Evolutionary conservation across 257 asterid genomes (phyloP), one percentile per base, ranked within the genome.

Genomic region (Linderniella brevidens): DNA sequence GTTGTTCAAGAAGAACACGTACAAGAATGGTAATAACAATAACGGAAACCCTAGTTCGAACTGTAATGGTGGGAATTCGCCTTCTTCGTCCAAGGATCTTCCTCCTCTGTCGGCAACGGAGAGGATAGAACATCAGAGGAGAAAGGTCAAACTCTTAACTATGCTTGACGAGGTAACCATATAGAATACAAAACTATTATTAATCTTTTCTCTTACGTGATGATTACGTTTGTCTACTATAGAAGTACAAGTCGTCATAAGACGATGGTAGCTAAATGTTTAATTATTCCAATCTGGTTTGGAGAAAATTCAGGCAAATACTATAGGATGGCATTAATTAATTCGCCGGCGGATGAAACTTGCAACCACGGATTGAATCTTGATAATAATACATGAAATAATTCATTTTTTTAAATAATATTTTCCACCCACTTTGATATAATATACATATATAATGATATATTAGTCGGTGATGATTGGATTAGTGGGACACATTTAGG

Each of bases 101-200:
- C 80, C 87, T 37, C 80, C 93, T 8, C 50, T 80, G 57, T 77
- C 96, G 15, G 71, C 93, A 41, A 66, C 92, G 9, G 99, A 86
- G 60, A 70, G 95, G 62, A 70, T 92, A 11, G 99, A 92, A 50
- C 95, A 92, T 66, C 96, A 86, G 61, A 62, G 94, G 40, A 70
- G 96, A 62, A 92, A 92, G 92, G 95, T 86, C 93, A 92, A 92
- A 86, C 82, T 92, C n/a, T 56, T 86, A 55, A 64, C 96, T 19
- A 92, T 92, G 96, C 96, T 86, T 65, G 96, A 92, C 62, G 99
- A 92, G 96, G 99, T 67, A 77, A 3, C 19, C 92, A 71, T 62
- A 3, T 13, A 8, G 2, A 10, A 8, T 8, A 44, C 19, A 61
- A 68, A 42, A 46, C 50, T 48, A 19, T 53, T 47, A 44, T 50